A percentile compares a stretch with the other conserved stretches of the same genome.
phyloP scores from a whole-genome alignment of 768 basidiomycete species.

The Auricularia heimuer region DNA sequence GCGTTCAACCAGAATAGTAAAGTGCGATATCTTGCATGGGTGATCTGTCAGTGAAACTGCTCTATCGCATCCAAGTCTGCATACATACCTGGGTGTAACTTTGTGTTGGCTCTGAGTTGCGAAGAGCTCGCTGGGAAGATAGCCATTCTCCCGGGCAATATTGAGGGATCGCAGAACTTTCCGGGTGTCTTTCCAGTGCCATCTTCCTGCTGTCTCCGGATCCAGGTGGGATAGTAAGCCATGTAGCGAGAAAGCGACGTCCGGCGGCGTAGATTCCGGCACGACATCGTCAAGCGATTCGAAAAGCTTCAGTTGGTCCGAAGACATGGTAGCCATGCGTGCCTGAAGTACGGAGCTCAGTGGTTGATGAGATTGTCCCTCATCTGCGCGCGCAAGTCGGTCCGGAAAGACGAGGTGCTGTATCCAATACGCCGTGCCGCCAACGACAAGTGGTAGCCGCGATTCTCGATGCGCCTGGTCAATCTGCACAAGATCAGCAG shows the following conservation, averaged over 20 bases:
- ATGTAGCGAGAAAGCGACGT: slow-evolving; percentile 54
- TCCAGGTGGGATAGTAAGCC: slow-evolving; percentile 61
- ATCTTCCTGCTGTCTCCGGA: slow-evolving; percentile 60
- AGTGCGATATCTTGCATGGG: slow-evolving; percentile 55
- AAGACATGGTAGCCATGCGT: slow-evolving; percentile 25
- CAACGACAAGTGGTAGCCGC: slow-evolving; percentile 80
- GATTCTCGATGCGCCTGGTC: slow-evolving; percentile 53
- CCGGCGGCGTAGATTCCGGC: slow-evolving; percentile 44
- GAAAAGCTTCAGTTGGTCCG: slow-evolving; percentile 29
- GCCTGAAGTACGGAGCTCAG: slow-evolving; percentile 26
- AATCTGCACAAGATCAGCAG: slow-evolving; percentile 39
- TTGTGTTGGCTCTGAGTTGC: slow-evolving; percentile 43
- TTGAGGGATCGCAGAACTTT: slow-evolving; percentile 77
- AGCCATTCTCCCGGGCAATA: slow-evolving; percentile 64
- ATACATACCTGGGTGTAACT: slow-evolving; percentile 12
- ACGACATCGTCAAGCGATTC: slow-evolving; percentile 48
- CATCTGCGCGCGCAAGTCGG: slow-evolving; percentile 36
- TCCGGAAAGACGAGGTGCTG: slow-evolving; percentile 91
- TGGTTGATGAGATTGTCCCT: not conserved
- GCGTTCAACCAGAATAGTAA: slow-evolving; percentile 90
- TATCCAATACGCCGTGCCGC: slow-evolving; percentile 96
- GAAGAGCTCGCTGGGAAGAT: slow-evolving; percentile 57
- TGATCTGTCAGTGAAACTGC: too few relatives aligned
- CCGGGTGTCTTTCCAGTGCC: slow-evolving; percentile 94
- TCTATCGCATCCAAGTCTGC: too few relatives aligned